Evolutionary conservation across 257 asterid genomes (phyloP).

Genomic region (Petunia axillaris): DNA sequence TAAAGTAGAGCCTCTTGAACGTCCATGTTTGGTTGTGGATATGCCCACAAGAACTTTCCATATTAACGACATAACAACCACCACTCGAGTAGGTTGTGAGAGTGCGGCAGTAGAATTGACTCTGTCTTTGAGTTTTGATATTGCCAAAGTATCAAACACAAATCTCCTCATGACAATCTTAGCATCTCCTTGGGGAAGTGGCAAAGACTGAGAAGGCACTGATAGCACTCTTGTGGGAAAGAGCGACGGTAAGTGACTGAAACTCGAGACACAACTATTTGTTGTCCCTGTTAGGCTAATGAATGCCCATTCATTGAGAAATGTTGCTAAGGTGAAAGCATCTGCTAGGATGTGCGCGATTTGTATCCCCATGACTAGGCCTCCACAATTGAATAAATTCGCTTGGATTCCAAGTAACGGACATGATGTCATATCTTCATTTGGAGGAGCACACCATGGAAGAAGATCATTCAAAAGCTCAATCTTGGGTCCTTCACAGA

Average conservation of each 20-base stretch:
- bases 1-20: conserved; percentile 8
- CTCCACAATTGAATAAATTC: conserved; percentile 39
- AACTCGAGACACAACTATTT: conserved; percentile 20
- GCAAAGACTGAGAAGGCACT: background rate
- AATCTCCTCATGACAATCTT: conserved; percentile 29
- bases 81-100: conserved; percentile 24
- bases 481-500: background rate
- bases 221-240: conserved; percentile 30
- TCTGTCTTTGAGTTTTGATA: background rate
- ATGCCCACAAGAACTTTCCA: conserved; percentile 26
- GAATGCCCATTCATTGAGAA: conserved; percentile 40
- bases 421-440: background rate
- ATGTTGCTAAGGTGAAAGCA: conserved; percentile 30
- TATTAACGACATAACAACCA: conserved; percentile 29
- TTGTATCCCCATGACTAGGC: conserved; percentile 33
- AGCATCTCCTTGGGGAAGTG: conserved; percentile 13
- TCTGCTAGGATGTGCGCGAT: conserved; percentile 36
- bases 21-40: conserved; percentile 15
- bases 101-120: background rate
- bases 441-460: background rate
- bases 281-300: background rate
- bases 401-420: conserved; percentile 28
- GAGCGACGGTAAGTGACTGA: conserved; percentile 20
- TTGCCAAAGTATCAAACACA: conserved; percentile 27
- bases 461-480: conserved; percentile 29